Conservation (phyloP, 164 flowering plant genomes). For the Buxus sempervirens region DNA sequence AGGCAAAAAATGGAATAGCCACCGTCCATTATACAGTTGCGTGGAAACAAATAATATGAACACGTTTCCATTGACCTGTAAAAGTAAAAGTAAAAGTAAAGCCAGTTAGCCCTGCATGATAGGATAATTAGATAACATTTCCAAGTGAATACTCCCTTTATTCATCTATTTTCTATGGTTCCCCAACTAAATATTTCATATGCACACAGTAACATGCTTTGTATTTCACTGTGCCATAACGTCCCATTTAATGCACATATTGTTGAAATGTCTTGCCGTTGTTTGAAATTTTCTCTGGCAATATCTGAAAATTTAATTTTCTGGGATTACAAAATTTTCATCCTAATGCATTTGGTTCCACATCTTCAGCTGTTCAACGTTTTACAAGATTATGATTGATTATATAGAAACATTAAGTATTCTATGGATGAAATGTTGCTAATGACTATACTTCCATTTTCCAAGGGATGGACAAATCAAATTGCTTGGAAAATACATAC, state of each 20-base stretch:
- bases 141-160: neutral
- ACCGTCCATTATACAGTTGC: no score
- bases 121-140: no score
- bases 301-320: neutral
- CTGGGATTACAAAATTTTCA: neutral
- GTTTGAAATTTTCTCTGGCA: neutral
- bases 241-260: neutral
- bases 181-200: neutral
- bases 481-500: slow-evolving; percentile 63
- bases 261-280: neutral
- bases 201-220: no score
- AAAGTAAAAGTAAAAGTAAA: no score
- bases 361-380: neutral
- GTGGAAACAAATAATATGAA: no score
- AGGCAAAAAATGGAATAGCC: no score
- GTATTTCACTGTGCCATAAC: neutral
- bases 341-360: neutral
- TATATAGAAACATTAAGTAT: no score
- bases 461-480: slow-evolving; percentile 82
- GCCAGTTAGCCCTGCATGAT: no score
- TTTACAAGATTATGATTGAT: neutral
- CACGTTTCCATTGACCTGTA: neutral
- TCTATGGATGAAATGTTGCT: neutral
- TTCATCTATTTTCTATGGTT: neutral
- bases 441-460: neutral